Evolutionary conservation across 2,329 filamentous ascomycete genomes (phyloP).

Genomic region (Aureobasidium namibiae): DNA sequence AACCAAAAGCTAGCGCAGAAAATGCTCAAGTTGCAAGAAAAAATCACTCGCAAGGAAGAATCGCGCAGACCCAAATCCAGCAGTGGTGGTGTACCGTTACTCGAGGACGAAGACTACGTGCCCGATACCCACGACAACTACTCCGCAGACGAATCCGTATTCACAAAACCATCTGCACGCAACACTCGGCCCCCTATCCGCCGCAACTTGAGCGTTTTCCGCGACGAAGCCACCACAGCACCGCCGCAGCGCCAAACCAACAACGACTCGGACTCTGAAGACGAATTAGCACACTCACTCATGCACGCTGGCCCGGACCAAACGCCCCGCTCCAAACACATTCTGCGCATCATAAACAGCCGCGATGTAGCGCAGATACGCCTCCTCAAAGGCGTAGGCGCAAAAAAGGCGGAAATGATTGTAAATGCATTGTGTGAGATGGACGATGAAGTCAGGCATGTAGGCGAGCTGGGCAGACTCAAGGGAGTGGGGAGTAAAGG

Average conservation of each 20-base stretch:
- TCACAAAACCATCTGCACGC: background rate
- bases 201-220: constrained; percentile 9
- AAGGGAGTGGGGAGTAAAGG: constrained; percentile 43
- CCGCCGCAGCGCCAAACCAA: background rate
- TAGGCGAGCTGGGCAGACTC: constrained; percentile 23
- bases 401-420: constrained; percentile 57
- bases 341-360: constrained; percentile 67
- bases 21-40: constrained; percentile 46
- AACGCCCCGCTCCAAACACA: constrained; percentile 52
- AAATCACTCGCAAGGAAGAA: constrained; percentile 32
- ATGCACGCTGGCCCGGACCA: constrained; percentile 18
- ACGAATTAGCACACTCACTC: constrained; percentile 21
- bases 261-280: constrained; percentile 21
- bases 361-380: constrained; percentile 58
- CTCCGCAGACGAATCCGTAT: constrained; percentile 8
- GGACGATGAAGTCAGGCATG: constrained; percentile 26
- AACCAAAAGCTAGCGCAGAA: constrained; percentile 64
- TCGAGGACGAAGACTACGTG: background rate
- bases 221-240: background rate
- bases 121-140: constrained; percentile 8
- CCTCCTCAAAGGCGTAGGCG: constrained; percentile 60
- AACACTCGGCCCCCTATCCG: background rate
- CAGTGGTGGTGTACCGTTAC: background rate
- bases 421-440: constrained; percentile 41
- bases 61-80: background rate